Conservation (phyloP, 2,329 filamentous ascomycete species). For the Scedosporium dehoogii region DNA sequence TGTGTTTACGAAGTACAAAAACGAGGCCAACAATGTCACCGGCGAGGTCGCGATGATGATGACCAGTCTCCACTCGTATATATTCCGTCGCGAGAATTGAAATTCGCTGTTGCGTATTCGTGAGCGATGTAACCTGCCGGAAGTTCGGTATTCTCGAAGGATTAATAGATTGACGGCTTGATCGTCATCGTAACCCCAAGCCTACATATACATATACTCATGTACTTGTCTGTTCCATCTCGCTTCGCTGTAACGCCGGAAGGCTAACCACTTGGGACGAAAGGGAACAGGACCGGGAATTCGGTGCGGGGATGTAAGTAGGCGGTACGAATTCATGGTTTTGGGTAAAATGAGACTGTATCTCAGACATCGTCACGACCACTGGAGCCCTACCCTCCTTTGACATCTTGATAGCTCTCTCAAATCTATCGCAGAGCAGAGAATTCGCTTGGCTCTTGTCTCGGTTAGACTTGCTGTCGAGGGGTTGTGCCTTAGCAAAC, state of each 20-base stretch:
- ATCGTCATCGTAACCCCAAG: not conserved
- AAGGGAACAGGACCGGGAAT: not conserved
- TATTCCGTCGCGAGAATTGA: not conserved
- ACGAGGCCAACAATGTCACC: too few relatives aligned
- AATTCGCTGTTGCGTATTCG: not conserved
- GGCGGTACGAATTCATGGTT: not conserved
- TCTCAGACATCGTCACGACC: not conserved
- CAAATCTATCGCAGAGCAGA: not conserved
- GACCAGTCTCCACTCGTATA: not conserved
- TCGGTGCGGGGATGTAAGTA: not conserved
- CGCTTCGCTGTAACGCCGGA: not conserved
- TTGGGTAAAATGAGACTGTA: not conserved
- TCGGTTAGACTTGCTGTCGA: not conserved
- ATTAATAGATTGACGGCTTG: not conserved
- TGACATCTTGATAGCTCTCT: not conserved
- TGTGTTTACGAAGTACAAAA: too few relatives aligned
- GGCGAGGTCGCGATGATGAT: too few relatives aligned
- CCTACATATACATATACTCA: not conserved
- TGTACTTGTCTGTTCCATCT: not conserved
- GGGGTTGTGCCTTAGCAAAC: too few relatives aligned
- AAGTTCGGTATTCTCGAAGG: not conserved
- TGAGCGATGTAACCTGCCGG: not conserved
- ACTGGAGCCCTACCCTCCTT: not conserved
- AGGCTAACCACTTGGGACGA: not conserved
- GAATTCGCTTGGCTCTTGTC: not conserved